Conservation (phyloP, 129 eudicot genomes). For the Gnaphalium uliginosum region DNA sequence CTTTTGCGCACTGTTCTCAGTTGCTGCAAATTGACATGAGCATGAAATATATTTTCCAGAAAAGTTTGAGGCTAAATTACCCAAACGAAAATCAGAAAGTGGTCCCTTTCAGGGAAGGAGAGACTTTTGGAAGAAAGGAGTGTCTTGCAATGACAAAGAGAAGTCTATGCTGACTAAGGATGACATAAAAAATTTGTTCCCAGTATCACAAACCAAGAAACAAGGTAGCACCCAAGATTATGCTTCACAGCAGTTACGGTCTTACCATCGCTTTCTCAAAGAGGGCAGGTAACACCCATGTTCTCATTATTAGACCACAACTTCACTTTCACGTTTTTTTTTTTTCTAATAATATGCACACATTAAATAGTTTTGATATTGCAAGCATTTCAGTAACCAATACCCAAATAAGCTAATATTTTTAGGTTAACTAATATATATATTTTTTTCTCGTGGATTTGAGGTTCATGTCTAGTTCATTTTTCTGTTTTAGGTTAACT, state of each 20-base stretch:
- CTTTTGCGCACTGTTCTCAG: slow-evolving; percentile 4
- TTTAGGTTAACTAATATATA: no score
- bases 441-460: background rate
- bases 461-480: slow-evolving; percentile 10
- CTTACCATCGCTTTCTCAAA: slow-evolving; percentile 65
- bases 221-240: slow-evolving; percentile 29
- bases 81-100: slow-evolving; percentile 38
- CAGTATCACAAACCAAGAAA: slow-evolving; percentile 24
- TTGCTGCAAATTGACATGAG: slow-evolving; percentile 11
- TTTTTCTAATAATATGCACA: no score
- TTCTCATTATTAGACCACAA: background rate
- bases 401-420: slow-evolving; percentile 2
- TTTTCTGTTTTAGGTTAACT: slow-evolving; percentile 58
- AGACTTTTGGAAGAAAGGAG: slow-evolving; percentile 39
- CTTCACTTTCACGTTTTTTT: background rate
- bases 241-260: slow-evolving; percentile 57
- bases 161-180: slow-evolving; percentile 33
- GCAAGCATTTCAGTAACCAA: slow-evolving; percentile 15
- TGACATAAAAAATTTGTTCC: slow-evolving; percentile 36
- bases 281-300: slow-evolving; percentile 65
- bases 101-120: slow-evolving; percentile 39
- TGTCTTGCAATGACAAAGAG: slow-evolving; percentile 36
- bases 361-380: background rate
- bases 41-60: slow-evolving; percentile 41
- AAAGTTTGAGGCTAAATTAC: slow-evolving; percentile 38